Conservation (phyloP, 768 basidiomycete genomes). For the Mycena galericulata region DNA sequence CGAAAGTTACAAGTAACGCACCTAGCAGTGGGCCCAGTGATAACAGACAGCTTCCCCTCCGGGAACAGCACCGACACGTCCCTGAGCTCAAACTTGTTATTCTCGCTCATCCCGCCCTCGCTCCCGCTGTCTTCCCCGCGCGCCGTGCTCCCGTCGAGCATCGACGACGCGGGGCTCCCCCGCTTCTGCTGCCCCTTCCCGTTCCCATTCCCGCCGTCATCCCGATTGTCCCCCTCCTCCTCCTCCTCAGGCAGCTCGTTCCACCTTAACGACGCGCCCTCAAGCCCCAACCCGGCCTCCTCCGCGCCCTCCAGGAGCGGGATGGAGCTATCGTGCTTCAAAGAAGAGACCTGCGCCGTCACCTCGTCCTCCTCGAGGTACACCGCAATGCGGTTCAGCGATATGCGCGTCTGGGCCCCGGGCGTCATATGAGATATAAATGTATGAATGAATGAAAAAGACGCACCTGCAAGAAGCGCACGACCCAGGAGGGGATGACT, state of each 20-base stretch:
- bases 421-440: neutral
- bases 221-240: conserved; percentile 32
- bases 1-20: conserved; percentile 33
- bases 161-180: neutral
- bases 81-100: conserved; percentile 71
- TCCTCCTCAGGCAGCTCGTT: conserved; percentile 54
- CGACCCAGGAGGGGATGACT: conserved; percentile 83
- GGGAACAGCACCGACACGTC: conserved; percentile 82
- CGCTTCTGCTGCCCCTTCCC: neutral
- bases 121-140: conserved; percentile 18
- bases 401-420: conserved; percentile 64
- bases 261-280: conserved; percentile 72
- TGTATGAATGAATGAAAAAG: neutral
- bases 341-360: conserved; percentile 69
- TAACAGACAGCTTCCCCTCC: conserved; percentile 72
- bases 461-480: conserved; percentile 75
- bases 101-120: conserved; percentile 38
- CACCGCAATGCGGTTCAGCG: conserved; percentile 74
- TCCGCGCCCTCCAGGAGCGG: conserved; percentile 40
- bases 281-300: conserved; percentile 64
- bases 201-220: neutral
- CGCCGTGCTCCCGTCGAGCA: conserved; percentile 7
- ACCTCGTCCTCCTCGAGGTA: conserved; percentile 83
- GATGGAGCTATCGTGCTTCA: conserved; percentile 57
- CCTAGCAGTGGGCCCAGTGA: conserved; percentile 82